Evolutionary conservation across 345 rosid species (phyloP).

Genomic region (Populus davidiana): DNA sequence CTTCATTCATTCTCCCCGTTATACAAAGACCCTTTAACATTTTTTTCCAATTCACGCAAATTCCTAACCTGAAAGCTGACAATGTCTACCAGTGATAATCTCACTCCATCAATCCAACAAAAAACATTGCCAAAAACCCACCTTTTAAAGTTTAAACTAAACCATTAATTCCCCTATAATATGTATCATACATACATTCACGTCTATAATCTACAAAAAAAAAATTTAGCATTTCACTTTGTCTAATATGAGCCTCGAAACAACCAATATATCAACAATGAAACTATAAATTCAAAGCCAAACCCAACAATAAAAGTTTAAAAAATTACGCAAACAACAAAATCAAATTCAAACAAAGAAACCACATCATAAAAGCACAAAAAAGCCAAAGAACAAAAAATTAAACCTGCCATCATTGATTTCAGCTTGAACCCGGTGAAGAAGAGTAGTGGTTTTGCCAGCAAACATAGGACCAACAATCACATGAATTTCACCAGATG

Average conservation of each 20-base stretch:
- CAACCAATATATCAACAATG: not conserved
- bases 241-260: not conserved
- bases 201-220: not conserved
- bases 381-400: not conserved
- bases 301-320: not conserved
- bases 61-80: constrained; percentile 75
- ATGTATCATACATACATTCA: not conserved
- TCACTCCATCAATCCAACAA: not conserved
- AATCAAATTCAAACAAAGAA: not conserved
- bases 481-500: constrained; percentile 67
- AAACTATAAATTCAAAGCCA: not conserved
- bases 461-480: constrained; percentile 75
- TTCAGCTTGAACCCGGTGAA: constrained; percentile 60
- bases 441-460: constrained; percentile 69
- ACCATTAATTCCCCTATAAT: not conserved
- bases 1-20: constrained; percentile 61
- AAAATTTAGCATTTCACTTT: not conserved
- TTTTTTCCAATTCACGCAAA: constrained; percentile 38
- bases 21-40: constrained; percentile 57
- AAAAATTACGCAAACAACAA: not conserved
- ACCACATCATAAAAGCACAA: not conserved
- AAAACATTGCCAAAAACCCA: not conserved
- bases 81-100: constrained; percentile 28
- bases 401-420: constrained; percentile 54
- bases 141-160: not conserved